Conservation (phyloP, 1,284 basidiomycete genomes). For the Pseudozyma hubeiensis region DNA sequence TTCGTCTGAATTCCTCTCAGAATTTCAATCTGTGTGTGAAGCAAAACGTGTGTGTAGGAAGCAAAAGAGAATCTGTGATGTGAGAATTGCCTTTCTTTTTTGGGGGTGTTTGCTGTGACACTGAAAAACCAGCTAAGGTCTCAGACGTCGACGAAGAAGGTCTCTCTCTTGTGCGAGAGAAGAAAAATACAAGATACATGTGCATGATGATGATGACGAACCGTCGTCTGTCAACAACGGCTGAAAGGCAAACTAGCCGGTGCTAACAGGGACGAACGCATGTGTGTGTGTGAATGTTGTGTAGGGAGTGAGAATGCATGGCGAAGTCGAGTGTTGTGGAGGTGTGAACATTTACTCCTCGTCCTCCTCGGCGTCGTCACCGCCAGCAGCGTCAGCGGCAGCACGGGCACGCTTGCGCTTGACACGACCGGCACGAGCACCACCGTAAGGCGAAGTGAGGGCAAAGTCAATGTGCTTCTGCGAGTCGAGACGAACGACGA, state of each 20-base stretch:
- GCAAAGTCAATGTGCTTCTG: constrained; percentile 95
- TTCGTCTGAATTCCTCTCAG: neutral
- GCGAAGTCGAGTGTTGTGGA: neutral
- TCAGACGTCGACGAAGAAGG: constrained; percentile 5
- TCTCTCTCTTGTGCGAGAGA: constrained; percentile 22
- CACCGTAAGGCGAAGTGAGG: constrained; percentile 95
- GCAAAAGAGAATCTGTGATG: constrained; percentile 9
- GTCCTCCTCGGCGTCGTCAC: constrained; percentile 81
- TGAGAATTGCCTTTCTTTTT: constrained; percentile 47
- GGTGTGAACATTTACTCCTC: constrained; percentile 48
- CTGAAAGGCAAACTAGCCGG: constrained; percentile 36
- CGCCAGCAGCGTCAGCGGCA: constrained; percentile 90
- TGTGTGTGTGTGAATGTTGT: constrained; percentile 1
- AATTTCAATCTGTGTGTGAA: neutral
- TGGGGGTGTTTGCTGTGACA: constrained; percentile 10
- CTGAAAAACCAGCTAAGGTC: constrained; percentile 1
- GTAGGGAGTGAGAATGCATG: neutral
- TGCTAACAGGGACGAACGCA: constrained; percentile 6
- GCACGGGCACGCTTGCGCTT: constrained; percentile 98
- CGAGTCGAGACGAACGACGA: constrained; percentile 82
- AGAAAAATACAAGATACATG: constrained; percentile 26
- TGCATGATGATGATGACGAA: constrained; percentile 6
- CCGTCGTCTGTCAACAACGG: constrained; percentile 6
- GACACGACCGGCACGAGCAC: constrained; percentile 94
- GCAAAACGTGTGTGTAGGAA: constrained; percentile 17